Percentiles rank a stretch among this genome's conserved stretches.
phyloP scores from a whole-genome alignment of 108 stramenopile species.

The Skeletonema tropicum region DNA sequence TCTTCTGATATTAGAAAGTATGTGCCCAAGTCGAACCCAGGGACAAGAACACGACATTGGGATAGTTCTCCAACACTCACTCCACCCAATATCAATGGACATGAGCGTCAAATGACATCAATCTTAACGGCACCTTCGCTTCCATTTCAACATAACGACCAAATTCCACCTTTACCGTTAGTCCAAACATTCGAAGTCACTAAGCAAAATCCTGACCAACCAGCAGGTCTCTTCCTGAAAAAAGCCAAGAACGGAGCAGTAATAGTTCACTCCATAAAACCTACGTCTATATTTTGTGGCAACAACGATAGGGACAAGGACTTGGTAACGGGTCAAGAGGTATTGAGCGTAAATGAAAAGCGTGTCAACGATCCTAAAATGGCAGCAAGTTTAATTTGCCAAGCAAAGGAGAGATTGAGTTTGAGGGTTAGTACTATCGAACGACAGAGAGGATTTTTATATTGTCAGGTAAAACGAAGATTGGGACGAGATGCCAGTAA shows the following conservation, averaged over 20 bases:
- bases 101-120: neutral
- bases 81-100: neutral
- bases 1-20: neutral
- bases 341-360: constrained; percentile 45
- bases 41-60: neutral
- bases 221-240: constrained; percentile 28
- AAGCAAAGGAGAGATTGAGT: constrained; percentile 18
- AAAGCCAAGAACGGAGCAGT: constrained; percentile 46
- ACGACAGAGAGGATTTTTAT: constrained; percentile 31
- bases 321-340: constrained; percentile 21
- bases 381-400: constrained; percentile 38
- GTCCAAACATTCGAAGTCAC: constrained; percentile 32
- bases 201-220: constrained; percentile 23
- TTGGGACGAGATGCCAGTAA: constrained; percentile 10
- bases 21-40: neutral
- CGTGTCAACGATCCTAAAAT: constrained; percentile 45
- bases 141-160: constrained; percentile 9
- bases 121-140: neutral
- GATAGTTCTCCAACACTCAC: neutral
- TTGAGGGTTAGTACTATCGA: constrained; percentile 25
- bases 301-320: neutral
- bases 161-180: constrained; percentile 22
- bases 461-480: constrained; percentile 37
- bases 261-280: constrained; percentile 25
- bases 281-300: constrained; percentile 26